phyloP scores from a whole-genome alignment of 768 basidiomycete species.

The Lentinula guzmanii region DNA sequence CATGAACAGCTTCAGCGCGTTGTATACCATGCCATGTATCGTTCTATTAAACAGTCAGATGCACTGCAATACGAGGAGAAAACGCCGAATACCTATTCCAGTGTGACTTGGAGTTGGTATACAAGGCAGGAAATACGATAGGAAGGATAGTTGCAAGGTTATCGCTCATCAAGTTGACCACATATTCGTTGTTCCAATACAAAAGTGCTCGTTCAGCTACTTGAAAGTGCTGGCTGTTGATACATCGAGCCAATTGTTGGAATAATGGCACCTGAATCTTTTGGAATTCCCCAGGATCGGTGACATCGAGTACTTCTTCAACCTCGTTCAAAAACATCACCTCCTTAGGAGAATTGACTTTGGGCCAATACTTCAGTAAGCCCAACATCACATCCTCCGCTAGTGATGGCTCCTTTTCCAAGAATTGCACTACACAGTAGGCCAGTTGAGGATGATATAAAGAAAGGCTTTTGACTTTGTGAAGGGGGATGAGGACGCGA shows the following conservation, averaged over 20 bases:
- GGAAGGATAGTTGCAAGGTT: slow-evolving; percentile 86
- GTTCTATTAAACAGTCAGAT: slow-evolving; percentile 50
- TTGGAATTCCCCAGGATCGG: slow-evolving; percentile 92
- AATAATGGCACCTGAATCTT: slow-evolving; percentile 93
- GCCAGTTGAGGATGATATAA: slow-evolving; percentile 99
- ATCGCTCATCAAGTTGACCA: slow-evolving; percentile 98
- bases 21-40: slow-evolving; percentile 99
- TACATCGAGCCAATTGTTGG: slow-evolving; percentile 91
- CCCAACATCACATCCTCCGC: slow-evolving; percentile 97
- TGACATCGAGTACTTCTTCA: slow-evolving; percentile 97
- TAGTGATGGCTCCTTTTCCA: slow-evolving; percentile 90
- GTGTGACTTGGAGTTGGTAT: slow-evolving; percentile 93
- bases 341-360: slow-evolving; percentile 98
- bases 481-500: slow-evolving; percentile 88
- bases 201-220: slow-evolving; percentile 95
- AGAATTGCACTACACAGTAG: slow-evolving; percentile 97
- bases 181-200: slow-evolving; percentile 99
- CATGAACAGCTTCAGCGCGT: slow-evolving; percentile 97
- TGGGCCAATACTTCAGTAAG: slow-evolving; percentile 97
- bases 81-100: slow-evolving; percentile 84
- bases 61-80: neutral
- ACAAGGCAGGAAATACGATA: slow-evolving; percentile 94
- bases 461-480: slow-evolving; percentile 97
- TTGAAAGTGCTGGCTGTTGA: slow-evolving; percentile 99
- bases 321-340: slow-evolving; percentile 99